phyloP scores from a whole-genome alignment of 2,329 filamentous ascomycete genomes.

The Leptosphaerulina australis region DNA sequence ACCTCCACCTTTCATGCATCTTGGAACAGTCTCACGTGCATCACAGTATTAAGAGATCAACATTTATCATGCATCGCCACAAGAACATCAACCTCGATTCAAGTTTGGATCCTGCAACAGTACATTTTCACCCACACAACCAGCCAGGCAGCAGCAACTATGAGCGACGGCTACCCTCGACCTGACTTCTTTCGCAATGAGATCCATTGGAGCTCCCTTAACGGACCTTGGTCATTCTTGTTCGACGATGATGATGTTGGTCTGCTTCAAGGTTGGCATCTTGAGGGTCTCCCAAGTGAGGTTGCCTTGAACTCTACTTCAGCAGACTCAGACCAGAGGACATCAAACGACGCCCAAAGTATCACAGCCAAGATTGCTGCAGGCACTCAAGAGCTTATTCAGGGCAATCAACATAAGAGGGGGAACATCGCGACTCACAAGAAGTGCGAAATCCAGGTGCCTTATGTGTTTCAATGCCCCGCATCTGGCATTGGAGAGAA shows the following conservation, averaged over 20 bases:
- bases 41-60: constrained; percentile 9
- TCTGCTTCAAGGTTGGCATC: constrained; percentile 60
- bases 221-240: constrained; percentile 68
- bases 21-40: constrained; percentile 14
- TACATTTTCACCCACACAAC: not conserved
- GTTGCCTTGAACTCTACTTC: constrained; percentile 36
- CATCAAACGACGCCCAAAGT: constrained; percentile 38
- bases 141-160: constrained; percentile 3
- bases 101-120: not conserved
- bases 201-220: constrained; percentile 65
- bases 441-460: constrained; percentile 64
- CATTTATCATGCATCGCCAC: not conserved
- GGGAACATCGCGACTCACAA: constrained; percentile 42
- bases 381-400: constrained; percentile 56
- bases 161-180: constrained; percentile 60
- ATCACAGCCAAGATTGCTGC: constrained; percentile 58
- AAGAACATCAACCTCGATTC: not conserved
- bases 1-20: constrained; percentile 13
- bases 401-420: constrained; percentile 53
- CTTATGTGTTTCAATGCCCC: constrained; percentile 68
- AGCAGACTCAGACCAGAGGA: constrained; percentile 17
- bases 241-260: constrained; percentile 70
- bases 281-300: constrained; percentile 56
- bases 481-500: constrained; percentile 67
- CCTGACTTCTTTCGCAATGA: constrained; percentile 66